These are phyloP conservation scores for Lasiosphaeris hirsuta DNA, from an alignment of 495 filamentous ascomycete genomes.

Conservation along the genomic window DNA sequence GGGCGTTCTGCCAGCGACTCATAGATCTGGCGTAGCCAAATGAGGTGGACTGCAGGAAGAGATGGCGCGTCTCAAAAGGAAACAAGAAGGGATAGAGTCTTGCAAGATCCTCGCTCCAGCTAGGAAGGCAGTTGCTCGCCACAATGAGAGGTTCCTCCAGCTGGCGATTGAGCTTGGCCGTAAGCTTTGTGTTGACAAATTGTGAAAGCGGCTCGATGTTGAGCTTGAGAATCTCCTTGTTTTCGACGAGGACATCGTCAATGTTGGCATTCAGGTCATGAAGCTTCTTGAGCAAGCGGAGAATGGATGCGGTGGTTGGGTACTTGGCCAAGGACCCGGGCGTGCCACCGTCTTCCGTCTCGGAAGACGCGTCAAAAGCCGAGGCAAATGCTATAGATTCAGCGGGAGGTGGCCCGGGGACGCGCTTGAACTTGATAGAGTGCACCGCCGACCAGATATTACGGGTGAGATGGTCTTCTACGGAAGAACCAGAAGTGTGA, in stretches of 20 bases:
- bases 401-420: constrained; percentile 79
- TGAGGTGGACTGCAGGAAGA: constrained; percentile 96
- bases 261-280: constrained; percentile 94
- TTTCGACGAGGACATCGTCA: constrained; percentile 92
- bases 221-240: constrained; percentile 64
- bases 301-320: constrained; percentile 77
- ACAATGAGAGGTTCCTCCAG: constrained; percentile 98
- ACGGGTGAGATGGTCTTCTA: constrained; percentile 65
- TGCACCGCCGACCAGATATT: constrained; percentile 89
- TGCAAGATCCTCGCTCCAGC: constrained; percentile 96
- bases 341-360: constrained; percentile 53
- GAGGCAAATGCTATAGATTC: constrained; percentile 67
- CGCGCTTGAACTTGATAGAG: constrained; percentile 85
- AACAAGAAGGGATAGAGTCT: constrained; percentile 97
- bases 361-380: constrained; percentile 43
- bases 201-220: constrained; percentile 83
- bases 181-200: constrained; percentile 98
- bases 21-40: constrained; percentile 98
- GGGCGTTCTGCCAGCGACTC: constrained; percentile 93
- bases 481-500: constrained; percentile 62
- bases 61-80: constrained; percentile 94
- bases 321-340: constrained; percentile 84
- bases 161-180: constrained; percentile 97
- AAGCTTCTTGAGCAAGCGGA: constrained; percentile 84
- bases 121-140: constrained; percentile 92